Percentiles rank a stretch among this genome's conserved stretches.
Conservation (phyloP, 2,329 filamentous ascomycete species). For the Amesomyces nigricolor region DNA sequence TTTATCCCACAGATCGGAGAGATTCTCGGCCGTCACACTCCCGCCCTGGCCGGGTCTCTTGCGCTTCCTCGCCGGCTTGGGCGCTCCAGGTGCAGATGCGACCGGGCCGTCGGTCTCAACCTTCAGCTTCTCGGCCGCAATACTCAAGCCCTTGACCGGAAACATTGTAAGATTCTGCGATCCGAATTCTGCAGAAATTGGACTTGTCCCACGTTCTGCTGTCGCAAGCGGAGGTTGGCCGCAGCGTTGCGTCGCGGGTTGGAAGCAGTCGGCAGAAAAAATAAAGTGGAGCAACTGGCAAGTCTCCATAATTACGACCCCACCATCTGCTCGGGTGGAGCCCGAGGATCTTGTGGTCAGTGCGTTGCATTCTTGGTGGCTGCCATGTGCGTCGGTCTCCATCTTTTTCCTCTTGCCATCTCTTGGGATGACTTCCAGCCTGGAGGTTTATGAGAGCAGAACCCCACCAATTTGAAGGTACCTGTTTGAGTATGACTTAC, state of each 20-base stretch:
- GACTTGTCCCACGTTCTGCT: background rate
- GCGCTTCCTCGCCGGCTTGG: conserved; percentile 45
- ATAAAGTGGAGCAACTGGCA: conserved; percentile 16
- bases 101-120: conserved; percentile 49
- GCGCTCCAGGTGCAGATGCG: conserved; percentile 21
- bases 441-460: no score
- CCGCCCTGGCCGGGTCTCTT: conserved; percentile 41
- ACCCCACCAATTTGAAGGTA: no score
- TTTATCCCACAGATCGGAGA: conserved; percentile 71
- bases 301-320: no score
- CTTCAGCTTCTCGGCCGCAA: conserved; percentile 67
- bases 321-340: no score
- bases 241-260: background rate
- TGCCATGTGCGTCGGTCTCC: no score
- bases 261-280: conserved; percentile 11
- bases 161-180: conserved; percentile 57
- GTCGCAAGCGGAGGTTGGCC: background rate
- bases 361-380: background rate
- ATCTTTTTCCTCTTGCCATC: no score
- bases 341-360: background rate
- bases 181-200: background rate
- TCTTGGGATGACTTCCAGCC: no score
- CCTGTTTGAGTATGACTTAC: no score
- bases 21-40: conserved; percentile 61
- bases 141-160: conserved; percentile 86